A percentile compares a stretch with the other conserved stretches of the same genome.
Evolutionary conservation across 2,329 filamentous ascomycete species (phyloP).

Genomic region (Onygenales sp.): DNA sequence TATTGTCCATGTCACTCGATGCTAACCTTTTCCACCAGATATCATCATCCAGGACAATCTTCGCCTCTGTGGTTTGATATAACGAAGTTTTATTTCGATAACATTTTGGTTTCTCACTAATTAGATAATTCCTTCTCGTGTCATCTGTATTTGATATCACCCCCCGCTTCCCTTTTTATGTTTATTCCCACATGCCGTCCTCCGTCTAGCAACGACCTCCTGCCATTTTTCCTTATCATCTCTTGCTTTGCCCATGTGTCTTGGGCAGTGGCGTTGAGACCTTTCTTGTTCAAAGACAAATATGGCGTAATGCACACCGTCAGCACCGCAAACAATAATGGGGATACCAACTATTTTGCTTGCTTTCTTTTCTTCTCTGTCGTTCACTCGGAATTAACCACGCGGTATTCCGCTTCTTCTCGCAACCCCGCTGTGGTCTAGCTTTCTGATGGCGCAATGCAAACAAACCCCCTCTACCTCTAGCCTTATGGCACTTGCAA

Average conservation of each 20-base stretch:
- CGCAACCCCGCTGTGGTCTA: not conserved
- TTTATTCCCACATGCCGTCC: conserved; percentile 9
- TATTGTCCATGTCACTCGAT: conserved; percentile 2
- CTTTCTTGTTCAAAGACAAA: not conserved
- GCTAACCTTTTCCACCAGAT: conserved; percentile 45
- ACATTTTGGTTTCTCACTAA: conserved; percentile 4
- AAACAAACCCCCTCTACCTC: not conserved
- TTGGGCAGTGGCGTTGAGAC: not conserved
- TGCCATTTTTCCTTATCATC: conserved; percentile 4
- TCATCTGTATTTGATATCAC: conserved; percentile 11
- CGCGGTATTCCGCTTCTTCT: not conserved
- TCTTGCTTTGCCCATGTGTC: conserved; percentile 6
- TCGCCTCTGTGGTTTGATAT: conserved; percentile 92
- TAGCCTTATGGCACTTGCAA: not conserved
- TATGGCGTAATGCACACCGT: not conserved
- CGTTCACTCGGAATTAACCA: conserved; percentile 1
- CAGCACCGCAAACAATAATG: not conserved
- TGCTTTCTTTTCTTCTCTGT: conserved; percentile 2
- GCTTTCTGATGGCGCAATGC: conserved; percentile 1
- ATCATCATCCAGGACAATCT: conserved; percentile 99
- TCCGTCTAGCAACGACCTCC: not conserved
- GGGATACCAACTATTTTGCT: not conserved
- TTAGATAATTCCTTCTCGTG: conserved; percentile 8
- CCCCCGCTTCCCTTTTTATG: not conserved
- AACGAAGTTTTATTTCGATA: conserved; percentile 32